Percentiles rank a stretch among this genome's conserved stretches.
These are phyloP conservation scores for Gossypium bickii DNA, from an alignment of 345 rosid species.

Conservation along the genomic window DNA sequence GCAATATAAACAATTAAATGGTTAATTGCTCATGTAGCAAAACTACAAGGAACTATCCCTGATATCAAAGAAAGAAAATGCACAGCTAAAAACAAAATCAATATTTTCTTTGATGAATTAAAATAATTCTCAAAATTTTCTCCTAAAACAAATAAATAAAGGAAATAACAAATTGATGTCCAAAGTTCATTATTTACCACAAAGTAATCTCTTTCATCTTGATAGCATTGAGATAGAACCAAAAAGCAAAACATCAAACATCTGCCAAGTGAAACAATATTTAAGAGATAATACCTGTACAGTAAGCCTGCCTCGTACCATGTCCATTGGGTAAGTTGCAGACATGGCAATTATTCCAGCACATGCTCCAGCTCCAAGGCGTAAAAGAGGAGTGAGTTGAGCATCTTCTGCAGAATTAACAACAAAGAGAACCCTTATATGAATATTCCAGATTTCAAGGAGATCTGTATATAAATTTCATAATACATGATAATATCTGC, in stretches of 20 bases:
- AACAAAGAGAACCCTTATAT: neutral
- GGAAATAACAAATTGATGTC: neutral
- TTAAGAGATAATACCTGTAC: conserved; percentile 69
- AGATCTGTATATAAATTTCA: neutral
- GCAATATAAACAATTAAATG: conserved; percentile 22
- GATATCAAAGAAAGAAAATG: neutral
- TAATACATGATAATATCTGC: neutral
- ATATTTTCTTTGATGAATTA: neutral
- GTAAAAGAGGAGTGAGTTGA: conserved; percentile 85
- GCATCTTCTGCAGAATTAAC: conserved; percentile 63
- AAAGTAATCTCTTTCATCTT: neutral
- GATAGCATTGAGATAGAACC: neutral
- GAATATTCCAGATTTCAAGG: conserved; percentile 1
- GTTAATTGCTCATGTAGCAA: neutral
- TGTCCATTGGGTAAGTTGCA: conserved; percentile 98
- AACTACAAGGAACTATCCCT: neutral
- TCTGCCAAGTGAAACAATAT: neutral
- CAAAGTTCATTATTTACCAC: neutral
- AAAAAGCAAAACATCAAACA: neutral
- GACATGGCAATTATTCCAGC: conserved; percentile 99
- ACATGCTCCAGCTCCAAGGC: conserved; percentile 99
- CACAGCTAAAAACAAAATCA: neutral
- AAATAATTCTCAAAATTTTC: neutral
- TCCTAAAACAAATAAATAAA: neutral
- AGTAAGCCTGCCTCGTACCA: conserved; percentile 98